Evolutionary conservation across 352 stramenopile genomes (phyloP).

Genomic region (Phytophthora macrochlamydospora): DNA sequence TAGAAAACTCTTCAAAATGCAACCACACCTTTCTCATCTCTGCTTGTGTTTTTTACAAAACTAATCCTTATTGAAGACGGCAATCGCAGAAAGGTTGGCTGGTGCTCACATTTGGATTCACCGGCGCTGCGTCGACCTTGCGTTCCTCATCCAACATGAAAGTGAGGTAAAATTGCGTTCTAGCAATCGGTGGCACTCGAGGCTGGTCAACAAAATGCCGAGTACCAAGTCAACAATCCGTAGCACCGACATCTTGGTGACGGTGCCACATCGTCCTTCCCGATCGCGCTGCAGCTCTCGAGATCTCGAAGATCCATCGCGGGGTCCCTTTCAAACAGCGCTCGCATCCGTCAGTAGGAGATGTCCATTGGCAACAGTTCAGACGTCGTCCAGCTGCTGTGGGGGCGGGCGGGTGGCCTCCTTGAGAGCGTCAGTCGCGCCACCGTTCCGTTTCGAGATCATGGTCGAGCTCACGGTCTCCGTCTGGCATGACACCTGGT

Average conservation of each 20-base stretch:
- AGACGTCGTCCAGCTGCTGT: constrained; percentile 28
- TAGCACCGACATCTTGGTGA: constrained; percentile 23
- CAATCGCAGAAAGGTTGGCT: too few species aligned
- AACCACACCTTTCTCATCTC: too few species aligned
- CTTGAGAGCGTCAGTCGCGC: constrained; percentile 12
- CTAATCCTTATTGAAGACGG: too few species aligned
- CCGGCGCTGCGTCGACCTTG: too few species aligned
- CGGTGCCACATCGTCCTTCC: neutral
- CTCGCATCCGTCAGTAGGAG: neutral
- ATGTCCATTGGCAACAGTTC: constrained; percentile 2
- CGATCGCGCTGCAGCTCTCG: neutral
- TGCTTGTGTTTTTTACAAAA: too few species aligned
- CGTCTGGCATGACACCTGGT: constrained; percentile 30
- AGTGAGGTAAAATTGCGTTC: too few species aligned
- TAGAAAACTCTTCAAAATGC: neutral
- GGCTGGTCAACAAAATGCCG: too few species aligned
- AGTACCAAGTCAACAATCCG: neutral
- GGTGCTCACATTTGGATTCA: too few species aligned
- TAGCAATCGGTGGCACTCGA: too few species aligned
- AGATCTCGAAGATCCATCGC: neutral
- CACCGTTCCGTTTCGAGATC: constrained; percentile 10
- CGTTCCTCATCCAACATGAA: too few species aligned
- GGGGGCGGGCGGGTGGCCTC: neutral
- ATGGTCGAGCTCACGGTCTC: constrained; percentile 14
- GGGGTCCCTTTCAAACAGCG: neutral